phyloP scores from a whole-genome alignment of 2,329 filamentous ascomycete species.

The Cercospora sp. region DNA sequence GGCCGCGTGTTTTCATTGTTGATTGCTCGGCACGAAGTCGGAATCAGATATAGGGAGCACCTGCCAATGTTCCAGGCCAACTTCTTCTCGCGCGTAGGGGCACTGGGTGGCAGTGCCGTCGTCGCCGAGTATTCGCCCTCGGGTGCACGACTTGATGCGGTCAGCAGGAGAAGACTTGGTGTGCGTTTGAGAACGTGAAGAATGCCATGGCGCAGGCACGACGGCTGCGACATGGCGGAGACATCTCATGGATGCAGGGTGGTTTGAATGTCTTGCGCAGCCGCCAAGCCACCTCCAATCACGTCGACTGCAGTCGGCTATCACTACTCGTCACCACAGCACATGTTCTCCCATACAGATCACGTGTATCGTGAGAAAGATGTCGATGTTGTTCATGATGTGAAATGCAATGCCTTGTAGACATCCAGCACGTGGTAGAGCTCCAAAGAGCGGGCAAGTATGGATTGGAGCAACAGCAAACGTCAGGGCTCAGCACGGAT shows the following conservation, averaged over 20 bases:
- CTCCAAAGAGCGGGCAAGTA: not conserved
- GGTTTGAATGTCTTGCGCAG: not conserved
- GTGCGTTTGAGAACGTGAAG: not conserved
- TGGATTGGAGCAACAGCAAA: constrained; percentile 1
- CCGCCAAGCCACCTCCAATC: not conserved
- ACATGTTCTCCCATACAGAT: not conserved
- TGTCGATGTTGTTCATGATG: not conserved
- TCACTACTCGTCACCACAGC: not conserved
- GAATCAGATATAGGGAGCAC: not conserved
- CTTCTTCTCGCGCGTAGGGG: not conserved
- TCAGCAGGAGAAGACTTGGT: not conserved
- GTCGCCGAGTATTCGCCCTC: not conserved
- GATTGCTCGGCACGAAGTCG: not conserved
- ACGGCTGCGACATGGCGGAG: not conserved
- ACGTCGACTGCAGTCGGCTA: not conserved
- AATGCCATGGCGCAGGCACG: not conserved
- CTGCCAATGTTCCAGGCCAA: not conserved
- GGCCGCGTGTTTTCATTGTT: not conserved
- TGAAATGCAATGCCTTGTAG: not conserved
- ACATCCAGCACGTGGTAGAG: not conserved
- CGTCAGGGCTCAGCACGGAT: constrained; percentile 1
- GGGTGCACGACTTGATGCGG: not conserved
- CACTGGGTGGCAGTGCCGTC: not conserved
- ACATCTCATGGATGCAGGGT: not conserved
- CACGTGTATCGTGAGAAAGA: not conserved